Evolutionary conservation across 768 basidiomycete genomes (phyloP).

Genomic region (Phlebiopsis flavidoalba): DNA sequence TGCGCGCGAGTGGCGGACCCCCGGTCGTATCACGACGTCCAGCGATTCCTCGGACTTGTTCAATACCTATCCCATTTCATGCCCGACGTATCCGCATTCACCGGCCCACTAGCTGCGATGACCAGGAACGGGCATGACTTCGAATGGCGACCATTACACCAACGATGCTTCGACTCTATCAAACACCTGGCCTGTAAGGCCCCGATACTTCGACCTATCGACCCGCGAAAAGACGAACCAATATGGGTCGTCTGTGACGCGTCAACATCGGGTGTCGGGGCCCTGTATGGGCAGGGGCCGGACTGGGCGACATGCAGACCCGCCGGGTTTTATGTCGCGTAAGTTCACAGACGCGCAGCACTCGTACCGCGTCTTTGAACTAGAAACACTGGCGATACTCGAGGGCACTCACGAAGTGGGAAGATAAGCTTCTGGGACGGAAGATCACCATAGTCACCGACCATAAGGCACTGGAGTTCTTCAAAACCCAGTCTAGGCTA

Average conservation of each 20-base stretch:
- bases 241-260: slow-evolving; percentile 23
- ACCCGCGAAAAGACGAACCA: slow-evolving; percentile 10
- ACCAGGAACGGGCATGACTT: slow-evolving; percentile 24
- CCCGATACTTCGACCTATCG: slow-evolving; percentile 7
- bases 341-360: slow-evolving; percentile 24
- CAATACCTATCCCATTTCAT: slow-evolving; percentile 34
- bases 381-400: slow-evolving; percentile 29
- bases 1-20: slow-evolving; percentile 30
- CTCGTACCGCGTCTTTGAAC: slow-evolving; percentile 33
- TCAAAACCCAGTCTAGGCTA: slow-evolving; percentile 19
- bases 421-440: slow-evolving; percentile 20
- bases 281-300: slow-evolving; percentile 18
- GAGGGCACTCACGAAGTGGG: slow-evolving; percentile 29
- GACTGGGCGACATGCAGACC: slow-evolving; percentile 10
- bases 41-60: slow-evolving; percentile 36
- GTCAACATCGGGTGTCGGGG: slow-evolving; percentile 14
- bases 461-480: slow-evolving; percentile 20
- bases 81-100: slow-evolving; percentile 30
- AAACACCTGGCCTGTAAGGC: neutral
- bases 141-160: slow-evolving; percentile 23
- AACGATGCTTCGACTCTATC: slow-evolving; percentile 17
- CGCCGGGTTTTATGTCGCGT: slow-evolving; percentile 22
- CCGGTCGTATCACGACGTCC: slow-evolving; percentile 30
- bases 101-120: slow-evolving; percentile 26
- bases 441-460: slow-evolving; percentile 20